A percentile compares a stretch with the other conserved stretches of the same genome.
phyloP scores from a whole-genome alignment of 192 early-diverging fungal genomes.

The Anaeromyces robustus region DNA sequence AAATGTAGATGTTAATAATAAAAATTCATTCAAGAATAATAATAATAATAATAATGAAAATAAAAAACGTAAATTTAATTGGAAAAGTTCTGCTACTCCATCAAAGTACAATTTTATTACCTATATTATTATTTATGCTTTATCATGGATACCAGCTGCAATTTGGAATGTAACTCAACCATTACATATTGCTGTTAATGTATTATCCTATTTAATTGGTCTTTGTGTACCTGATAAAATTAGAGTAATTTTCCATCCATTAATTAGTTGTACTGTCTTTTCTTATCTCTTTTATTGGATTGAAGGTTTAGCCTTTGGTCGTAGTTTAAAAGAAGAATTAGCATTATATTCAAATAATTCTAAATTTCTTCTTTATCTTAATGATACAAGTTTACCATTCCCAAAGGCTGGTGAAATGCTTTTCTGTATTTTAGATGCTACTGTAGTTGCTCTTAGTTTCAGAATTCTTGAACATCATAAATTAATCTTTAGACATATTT shows the following conservation, averaged over 20 bases:
- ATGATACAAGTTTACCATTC: not conserved
- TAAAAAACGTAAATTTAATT: not conserved
- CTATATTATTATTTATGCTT: not conserved
- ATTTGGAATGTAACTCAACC: not conserved
- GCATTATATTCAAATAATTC: not conserved
- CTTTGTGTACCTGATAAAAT: not conserved
- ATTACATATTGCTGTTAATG: not conserved
- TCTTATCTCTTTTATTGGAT: not conserved
- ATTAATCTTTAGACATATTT: not conserved
- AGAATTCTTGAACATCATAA: not conserved
- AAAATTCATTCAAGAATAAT: too few relatives aligned
- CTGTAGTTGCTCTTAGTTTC: not conserved
- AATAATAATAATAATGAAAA: too few relatives aligned
- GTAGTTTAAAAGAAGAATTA: not conserved
- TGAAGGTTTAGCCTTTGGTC: not conserved
- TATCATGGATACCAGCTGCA: not conserved
- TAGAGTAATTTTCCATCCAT: not conserved
- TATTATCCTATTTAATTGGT: not conserved
- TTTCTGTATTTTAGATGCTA: not conserved
- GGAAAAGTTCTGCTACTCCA: not conserved
- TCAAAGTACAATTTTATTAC: not conserved
- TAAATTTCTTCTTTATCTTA: not conserved
- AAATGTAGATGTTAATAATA: too few relatives aligned
- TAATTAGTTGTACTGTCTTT: not conserved
- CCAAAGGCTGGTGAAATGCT: not conserved